Percentiles rank a stretch among this genome's conserved stretches.
These are phyloP conservation scores for Phytophthora fragariaefolia DNA, from an alignment of 352 stramenopile genomes.

Conservation along the genomic window DNA sequence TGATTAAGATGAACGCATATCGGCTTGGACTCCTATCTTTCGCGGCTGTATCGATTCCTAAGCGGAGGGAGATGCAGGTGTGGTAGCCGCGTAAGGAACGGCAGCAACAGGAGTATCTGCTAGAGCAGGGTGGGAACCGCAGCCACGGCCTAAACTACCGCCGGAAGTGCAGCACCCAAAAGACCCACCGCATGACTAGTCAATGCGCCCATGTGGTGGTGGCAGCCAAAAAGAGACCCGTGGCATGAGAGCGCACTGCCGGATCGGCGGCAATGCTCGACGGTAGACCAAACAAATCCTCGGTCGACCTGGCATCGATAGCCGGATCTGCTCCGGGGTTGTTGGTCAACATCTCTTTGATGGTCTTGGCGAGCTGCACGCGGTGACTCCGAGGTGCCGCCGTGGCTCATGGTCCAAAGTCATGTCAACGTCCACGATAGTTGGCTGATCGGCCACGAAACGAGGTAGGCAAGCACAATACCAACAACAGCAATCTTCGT, in stretches of 20 bases:
- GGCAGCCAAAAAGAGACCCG: not conserved
- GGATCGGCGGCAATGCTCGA: not conserved
- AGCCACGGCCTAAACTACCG: not conserved
- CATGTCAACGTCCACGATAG: conserved; percentile 5
- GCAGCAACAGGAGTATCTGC: not conserved
- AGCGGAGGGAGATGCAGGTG: not conserved
- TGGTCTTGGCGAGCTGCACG: conserved; percentile 18
- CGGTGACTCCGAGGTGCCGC: conserved; percentile 8
- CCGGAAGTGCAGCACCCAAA: not conserved
- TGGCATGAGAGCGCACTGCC: not conserved
- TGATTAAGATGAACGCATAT: not conserved
- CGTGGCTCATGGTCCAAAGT: conserved; percentile 5
- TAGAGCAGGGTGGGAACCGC: not conserved
- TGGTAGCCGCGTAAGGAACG: not conserved
- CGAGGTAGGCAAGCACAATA: conserved; percentile 7
- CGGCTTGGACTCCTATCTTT: not conserved
- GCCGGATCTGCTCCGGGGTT: not conserved
- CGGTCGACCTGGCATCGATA: not conserved
- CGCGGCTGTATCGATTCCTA: not conserved
- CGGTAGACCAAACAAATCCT: not conserved
- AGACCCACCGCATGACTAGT: conserved; percentile 3
- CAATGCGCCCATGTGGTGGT: not conserved
- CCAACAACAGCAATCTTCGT: conserved; percentile 15
- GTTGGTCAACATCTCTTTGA: conserved; percentile 23
- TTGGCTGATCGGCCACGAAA: conserved; percentile 21